Evolutionary conservation across 441 rosid species (phyloP).

Genomic region (Corymbia citriodora): DNA sequence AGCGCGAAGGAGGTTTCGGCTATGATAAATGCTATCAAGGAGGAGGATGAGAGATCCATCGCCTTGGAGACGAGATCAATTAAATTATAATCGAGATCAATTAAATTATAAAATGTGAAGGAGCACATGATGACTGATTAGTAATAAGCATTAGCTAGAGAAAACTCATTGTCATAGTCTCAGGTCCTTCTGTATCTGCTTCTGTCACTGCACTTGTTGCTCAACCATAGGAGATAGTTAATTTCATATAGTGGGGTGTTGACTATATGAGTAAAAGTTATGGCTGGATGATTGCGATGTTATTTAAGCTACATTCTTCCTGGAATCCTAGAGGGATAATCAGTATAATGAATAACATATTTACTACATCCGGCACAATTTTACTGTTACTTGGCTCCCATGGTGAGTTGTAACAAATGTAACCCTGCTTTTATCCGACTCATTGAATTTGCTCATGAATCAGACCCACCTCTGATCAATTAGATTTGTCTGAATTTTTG

Average conservation of each 20-base stretch:
- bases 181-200: background rate
- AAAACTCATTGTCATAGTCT: background rate
- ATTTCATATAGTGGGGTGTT: background rate
- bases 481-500: background rate
- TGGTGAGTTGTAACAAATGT: background rate
- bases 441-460: background rate
- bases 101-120: background rate
- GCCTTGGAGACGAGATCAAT: background rate
- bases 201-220: background rate
- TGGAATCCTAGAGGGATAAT: background rate
- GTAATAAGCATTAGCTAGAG: background rate
- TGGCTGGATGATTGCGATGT: background rate
- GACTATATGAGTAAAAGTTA: background rate
- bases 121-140: background rate
- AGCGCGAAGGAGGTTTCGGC: slow-evolving; percentile 20
- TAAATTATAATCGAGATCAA: background rate
- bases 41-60: slow-evolving; percentile 43
- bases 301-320: background rate
- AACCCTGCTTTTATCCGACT: background rate
- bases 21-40: slow-evolving; percentile 33
- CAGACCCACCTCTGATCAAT: background rate
- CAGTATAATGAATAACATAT: background rate
- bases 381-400: background rate
- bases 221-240: background rate
- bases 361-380: background rate